Evolutionary conservation across 495 filamentous ascomycete species (phyloP), one percentile per base, ranked within the genome.

Genomic region (Trypethelium eluteriae): DNA sequence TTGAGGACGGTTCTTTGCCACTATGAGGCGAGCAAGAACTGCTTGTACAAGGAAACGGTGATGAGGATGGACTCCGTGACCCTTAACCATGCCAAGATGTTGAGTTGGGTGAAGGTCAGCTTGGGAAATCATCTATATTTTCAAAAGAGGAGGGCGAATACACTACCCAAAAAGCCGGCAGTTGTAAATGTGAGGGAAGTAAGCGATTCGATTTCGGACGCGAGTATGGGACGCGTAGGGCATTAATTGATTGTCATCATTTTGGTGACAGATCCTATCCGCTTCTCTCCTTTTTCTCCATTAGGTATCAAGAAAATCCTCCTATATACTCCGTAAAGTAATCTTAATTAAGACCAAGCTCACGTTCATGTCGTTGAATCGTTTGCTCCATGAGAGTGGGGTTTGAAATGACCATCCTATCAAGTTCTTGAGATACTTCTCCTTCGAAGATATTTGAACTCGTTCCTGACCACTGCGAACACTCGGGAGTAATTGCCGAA

Each of bases 21-120:
- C n/a, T 78, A 74, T 50, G 74, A 78, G 46, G 72, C 67, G 66
- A 66, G 66, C 5, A 74, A 64, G 4, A 62, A 69, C 36, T 76
- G 70, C 2, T 59, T 79, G 16, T 73, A 73, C 50, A 66, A 74
- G 2, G 78, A 79, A 67, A 74, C 78, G 32, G 78, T 80, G 2
- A 57, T 79, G 61, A 65, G 78, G 18, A 71, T 79, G 63, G 69
- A 74, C 44, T 50, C 63, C 32, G 36, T 49, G 63, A 65, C 63
- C 10, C 2, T 65, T 9, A 65, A 56, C 41, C 41, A 38, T 38
- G 63, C 63, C 7, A 65, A 56, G 18, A 50, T 50, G 63, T 39
- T 65, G 63, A 49, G 39, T 18, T 65, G 63, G 63, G 47, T 65
- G 25, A 65, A 65, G 44, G 39, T 65, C 14, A 65, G 63, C 35